phyloP scores from a whole-genome alignment of 176 grass and related monocot genomes.

The Oryza meridionalis region DNA sequence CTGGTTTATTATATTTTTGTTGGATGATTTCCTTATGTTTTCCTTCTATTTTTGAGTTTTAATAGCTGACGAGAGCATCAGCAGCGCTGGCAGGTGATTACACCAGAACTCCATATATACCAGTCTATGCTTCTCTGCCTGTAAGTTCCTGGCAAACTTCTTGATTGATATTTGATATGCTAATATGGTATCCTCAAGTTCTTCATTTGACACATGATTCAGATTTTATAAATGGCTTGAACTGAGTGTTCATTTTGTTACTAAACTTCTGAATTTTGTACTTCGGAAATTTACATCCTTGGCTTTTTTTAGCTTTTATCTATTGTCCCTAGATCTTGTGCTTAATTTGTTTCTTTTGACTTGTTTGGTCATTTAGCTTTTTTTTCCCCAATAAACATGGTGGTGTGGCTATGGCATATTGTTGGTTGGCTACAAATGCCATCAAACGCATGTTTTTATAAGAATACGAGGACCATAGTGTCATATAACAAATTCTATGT shows the following conservation, averaged over 20 bases:
- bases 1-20: neutral
- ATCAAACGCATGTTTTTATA: neutral
- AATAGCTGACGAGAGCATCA: conserved; percentile 61
- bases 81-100: conserved; percentile 59
- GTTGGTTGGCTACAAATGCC: neutral
- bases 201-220: neutral
- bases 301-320: neutral
- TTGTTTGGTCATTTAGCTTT: neutral
- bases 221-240: neutral
- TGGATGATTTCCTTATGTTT: neutral
- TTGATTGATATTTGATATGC: conserved; percentile 29
- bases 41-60: conserved; percentile 40
- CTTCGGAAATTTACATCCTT: neutral
- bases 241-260: neutral
- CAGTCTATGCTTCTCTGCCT: conserved; percentile 74
- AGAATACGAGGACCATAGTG: neutral
- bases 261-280: conserved; percentile 17
- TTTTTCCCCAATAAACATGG: neutral
- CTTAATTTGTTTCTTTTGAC: neutral
- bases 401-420: neutral
- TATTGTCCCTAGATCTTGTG: neutral
- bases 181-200: neutral
- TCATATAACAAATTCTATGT: neutral
- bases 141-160: conserved; percentile 55
- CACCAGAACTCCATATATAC: conserved; percentile 79